Percentiles rank a stretch among this genome's conserved stretches.
Evolutionary conservation across 2,329 filamentous ascomycete genomes (phyloP).

Genomic region (Arthrobotrys entomopaga): DNA sequence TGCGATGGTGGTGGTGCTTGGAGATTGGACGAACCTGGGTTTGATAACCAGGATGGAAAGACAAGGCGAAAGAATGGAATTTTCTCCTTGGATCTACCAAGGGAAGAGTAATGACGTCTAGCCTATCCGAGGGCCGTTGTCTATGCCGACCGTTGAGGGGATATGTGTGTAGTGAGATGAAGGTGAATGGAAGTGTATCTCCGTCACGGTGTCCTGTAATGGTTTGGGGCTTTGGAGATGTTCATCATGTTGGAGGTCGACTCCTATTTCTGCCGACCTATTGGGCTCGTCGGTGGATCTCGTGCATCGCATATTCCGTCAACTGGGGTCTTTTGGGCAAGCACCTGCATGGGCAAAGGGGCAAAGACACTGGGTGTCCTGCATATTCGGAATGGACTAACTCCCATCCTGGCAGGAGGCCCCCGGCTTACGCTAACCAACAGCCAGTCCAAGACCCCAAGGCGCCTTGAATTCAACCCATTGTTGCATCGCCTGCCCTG

Average conservation of each 20-base stretch:
- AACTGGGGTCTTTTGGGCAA: not conserved
- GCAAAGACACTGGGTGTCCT: conserved; percentile 36
- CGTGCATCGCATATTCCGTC: conserved; percentile 32
- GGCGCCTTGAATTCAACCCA: not conserved
- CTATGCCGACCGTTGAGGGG: not conserved
- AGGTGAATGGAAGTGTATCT: not conserved
- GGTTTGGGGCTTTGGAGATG: conserved; percentile 21
- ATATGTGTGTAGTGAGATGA: not conserved
- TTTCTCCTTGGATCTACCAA: conserved; percentile 10
- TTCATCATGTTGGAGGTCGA: conserved; percentile 20
- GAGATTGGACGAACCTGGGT: conserved; percentile 20
- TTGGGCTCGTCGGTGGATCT: conserved; percentile 26
- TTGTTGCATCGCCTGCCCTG: not conserved
- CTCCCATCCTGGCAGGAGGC: conserved; percentile 46
- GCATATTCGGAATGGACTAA: conserved; percentile 27
- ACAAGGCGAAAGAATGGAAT: conserved; percentile 14
- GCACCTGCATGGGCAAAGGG: conserved; percentile 43
- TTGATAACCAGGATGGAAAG: not conserved
- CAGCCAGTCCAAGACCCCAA: conserved; percentile 4
- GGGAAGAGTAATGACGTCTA: conserved; percentile 17
- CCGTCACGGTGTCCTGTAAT: not conserved
- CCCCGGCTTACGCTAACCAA: conserved; percentile 27
- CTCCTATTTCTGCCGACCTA: conserved; percentile 40
- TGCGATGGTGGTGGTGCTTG: not conserved
- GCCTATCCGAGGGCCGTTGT: not conserved